A percentile compares a stretch with the other conserved stretches of the same genome.
Evolutionary conservation across 306 rosid genomes (phyloP).

Genomic region (Dalbergia cultrata): DNA sequence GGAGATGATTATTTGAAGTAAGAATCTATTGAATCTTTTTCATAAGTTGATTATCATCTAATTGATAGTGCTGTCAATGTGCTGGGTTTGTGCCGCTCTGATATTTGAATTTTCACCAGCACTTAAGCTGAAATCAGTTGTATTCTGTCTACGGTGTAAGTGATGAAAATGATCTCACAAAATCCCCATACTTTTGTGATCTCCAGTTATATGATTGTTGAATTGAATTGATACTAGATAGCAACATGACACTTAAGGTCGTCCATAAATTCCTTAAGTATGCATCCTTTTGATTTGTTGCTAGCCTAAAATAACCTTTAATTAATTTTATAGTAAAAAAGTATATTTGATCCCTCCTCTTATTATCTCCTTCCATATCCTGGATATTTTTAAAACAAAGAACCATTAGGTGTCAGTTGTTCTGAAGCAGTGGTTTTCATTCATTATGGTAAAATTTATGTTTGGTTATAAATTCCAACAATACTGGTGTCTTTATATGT

Average conservation of each 20-base stretch:
- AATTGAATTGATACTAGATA: conserved; percentile 3
- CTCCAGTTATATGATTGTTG: neutral
- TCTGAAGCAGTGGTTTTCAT: neutral
- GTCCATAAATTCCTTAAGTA: neutral
- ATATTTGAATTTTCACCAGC: neutral
- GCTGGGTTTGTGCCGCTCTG: neutral
- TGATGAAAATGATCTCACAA: neutral
- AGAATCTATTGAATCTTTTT: conserved; percentile 22
- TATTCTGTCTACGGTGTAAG: neutral
- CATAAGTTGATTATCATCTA: neutral
- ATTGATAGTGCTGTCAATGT: neutral
- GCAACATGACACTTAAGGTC: neutral
- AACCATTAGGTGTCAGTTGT: neutral
- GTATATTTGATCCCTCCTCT: neutral
- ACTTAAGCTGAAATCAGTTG: conserved; percentile 3
- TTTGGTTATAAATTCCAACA: neutral
- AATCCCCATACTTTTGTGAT: neutral
- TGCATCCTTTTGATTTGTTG: neutral
- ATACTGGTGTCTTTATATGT: neutral
- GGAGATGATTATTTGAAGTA: conserved; percentile 53
- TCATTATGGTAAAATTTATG: neutral
- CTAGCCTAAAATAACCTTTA: neutral
- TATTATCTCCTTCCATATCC: neutral
- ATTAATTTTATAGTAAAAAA: neutral
- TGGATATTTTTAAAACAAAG: neutral